Evolutionary conservation across 2,329 filamentous ascomycete genomes (phyloP), one percentile per base, ranked within the genome.

Genomic region (Talaromyces sp.): DNA sequence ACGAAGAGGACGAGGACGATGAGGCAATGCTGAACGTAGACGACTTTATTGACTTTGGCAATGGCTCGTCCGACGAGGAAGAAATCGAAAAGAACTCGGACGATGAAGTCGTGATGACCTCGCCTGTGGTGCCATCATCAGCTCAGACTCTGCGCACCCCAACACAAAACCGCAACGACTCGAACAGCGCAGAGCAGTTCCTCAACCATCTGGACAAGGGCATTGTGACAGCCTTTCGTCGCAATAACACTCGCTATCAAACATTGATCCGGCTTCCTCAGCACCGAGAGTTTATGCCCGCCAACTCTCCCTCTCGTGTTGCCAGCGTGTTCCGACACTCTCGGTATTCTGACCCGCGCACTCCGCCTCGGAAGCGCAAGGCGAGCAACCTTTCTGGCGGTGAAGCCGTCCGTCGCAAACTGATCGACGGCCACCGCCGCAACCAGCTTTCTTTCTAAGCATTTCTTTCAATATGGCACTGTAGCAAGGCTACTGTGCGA

Each of bases 141-240:
- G 54, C 68, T 52, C 68, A 64, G 52, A 60, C 56, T 56, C 61
- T 61, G 54, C 69, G 71, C 16, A 75, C 75, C 9, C 73, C 74
- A 1, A 77, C 75, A 8, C 74, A 74, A 3, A 75, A 66, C 33
- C 74, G 75, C 42, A 68, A 65, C 1, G 51, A 59, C 23, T 59
- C 57, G 10, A 74, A 75, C 63, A 74, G 68, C 56, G 75, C 76
- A 3, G 78, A 85, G 64, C 81, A 82, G 30, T 81, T 89, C 60
- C 77, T 89, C n/a, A 82, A 83, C 59, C 87, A 89, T 66, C 85
- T 92, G 44, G 87, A 89, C 68, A 85, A 86, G 66, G 85, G 87
- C 61, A 85, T 89, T 14, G 90, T 95, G 40, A 89, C 89, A 42
- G 89, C 90, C 1, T 96, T 95, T 81, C 90, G 90, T 61, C 81